Percentiles rank a stretch among this genome's conserved stretches.
These are phyloP conservation scores for Nakaseomyces sp. DNA, from an alignment of 1,139 yeast genomes.

Conservation along the genomic window DNA sequence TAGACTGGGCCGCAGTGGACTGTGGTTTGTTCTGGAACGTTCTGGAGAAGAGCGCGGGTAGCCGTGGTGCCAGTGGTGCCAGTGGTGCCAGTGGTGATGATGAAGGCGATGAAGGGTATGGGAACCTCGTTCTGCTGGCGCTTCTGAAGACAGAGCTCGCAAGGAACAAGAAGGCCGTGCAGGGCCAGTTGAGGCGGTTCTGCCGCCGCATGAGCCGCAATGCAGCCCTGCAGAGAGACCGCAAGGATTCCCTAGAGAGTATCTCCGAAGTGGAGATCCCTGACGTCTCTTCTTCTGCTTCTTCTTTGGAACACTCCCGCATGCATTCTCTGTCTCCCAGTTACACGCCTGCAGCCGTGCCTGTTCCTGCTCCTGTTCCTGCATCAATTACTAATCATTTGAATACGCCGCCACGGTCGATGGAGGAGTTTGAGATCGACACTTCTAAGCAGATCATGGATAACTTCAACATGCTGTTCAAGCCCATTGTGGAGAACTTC, in stretches of 20 bases:
- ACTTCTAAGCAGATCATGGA: conserved; percentile 2
- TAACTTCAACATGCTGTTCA: conserved; percentile 4
- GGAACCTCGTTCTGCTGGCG: conserved; percentile 1
- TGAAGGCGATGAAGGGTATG: background rate
- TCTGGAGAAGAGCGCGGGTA: background rate
- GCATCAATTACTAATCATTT: too few species aligned
- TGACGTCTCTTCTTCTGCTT: background rate
- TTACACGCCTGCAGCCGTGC: background rate
- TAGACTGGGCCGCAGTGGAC: conserved; percentile 1
- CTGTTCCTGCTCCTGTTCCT: background rate
- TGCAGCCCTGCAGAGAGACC: background rate
- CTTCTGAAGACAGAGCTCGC: background rate
- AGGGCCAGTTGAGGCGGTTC: background rate
- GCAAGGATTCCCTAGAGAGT: conserved; percentile 3
- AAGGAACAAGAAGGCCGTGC: background rate
- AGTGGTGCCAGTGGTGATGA: background rate
- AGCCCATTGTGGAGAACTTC: conserved; percentile 3
- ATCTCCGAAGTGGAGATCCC: background rate
- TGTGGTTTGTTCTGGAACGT: background rate
- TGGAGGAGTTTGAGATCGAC: background rate
- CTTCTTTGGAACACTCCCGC: too few species aligned
- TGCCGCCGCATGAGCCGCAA: background rate
- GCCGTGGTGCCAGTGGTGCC: background rate
- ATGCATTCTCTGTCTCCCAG: conserved; percentile 1
- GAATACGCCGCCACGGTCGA: background rate